A percentile compares a stretch with the other conserved stretches of the same genome.
These are phyloP conservation scores for Fonsecaea pedrosoi DNA, from an alignment of 2,329 filamentous ascomycete species.

Conservation along the genomic window DNA sequence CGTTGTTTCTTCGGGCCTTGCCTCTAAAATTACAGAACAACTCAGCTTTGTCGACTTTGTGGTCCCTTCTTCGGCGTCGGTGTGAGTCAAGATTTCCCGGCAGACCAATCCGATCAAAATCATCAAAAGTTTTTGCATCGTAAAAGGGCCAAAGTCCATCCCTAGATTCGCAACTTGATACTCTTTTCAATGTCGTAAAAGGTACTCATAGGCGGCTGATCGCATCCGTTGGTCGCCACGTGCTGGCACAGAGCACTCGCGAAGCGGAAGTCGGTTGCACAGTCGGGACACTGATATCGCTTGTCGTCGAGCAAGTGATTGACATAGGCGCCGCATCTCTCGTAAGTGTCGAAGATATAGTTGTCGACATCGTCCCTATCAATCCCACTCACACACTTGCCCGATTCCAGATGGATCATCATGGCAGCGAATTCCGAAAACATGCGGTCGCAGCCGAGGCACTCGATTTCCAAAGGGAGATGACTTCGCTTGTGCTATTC, in stretches of 20 bases:
- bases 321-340: background rate
- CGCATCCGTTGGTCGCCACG: slow-evolving; percentile 31
- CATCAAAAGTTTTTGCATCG: background rate
- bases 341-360: slow-evolving; percentile 19
- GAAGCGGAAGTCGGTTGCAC: slow-evolving; percentile 28
- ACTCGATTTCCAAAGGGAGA: slow-evolving; percentile 29
- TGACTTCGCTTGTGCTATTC: slow-evolving; percentile 38
- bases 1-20: too few species aligned
- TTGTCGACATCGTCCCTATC: slow-evolving; percentile 24
- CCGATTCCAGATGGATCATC: slow-evolving; percentile 42
- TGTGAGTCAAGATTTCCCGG: background rate
- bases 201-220: background rate
- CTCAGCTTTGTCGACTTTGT: too few species aligned
- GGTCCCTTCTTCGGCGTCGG: background rate
- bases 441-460: slow-evolving; percentile 36
- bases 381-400: slow-evolving; percentile 33
- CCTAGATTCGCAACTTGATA: slow-evolving; percentile 6
- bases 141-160: background rate
- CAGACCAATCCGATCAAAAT: background rate
- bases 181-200: slow-evolving; percentile 5
- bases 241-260: slow-evolving; percentile 40
- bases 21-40: too few species aligned
- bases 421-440: slow-evolving; percentile 41
- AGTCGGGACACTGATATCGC: slow-evolving; percentile 36
- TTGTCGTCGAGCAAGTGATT: slow-evolving; percentile 10